Percentiles rank a stretch among this genome's conserved stretches.
Evolutionary conservation across 2,329 filamentous ascomycete species (phyloP).

Genomic region (Elsinoe australis): DNA sequence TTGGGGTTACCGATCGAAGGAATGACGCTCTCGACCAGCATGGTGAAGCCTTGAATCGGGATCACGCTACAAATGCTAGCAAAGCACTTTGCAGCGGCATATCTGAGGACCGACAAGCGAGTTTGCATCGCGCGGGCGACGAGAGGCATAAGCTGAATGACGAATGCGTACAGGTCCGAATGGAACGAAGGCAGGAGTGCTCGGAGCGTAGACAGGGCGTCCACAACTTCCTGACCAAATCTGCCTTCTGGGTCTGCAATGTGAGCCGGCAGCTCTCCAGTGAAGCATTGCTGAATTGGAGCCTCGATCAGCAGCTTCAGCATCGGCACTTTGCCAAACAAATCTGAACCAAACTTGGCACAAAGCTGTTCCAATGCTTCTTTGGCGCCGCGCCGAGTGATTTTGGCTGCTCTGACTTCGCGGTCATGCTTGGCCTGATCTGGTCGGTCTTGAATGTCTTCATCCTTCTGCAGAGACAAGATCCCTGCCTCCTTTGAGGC

Average conservation of each 20-base stretch:
- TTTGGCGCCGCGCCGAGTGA: slow-evolving; percentile 87
- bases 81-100: slow-evolving; percentile 94
- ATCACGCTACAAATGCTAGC: slow-evolving; percentile 97
- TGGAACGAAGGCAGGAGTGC: slow-evolving; percentile 90
- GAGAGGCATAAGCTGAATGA: slow-evolving; percentile 74
- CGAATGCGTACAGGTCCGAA: slow-evolving; percentile 64
- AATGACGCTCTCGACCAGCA: slow-evolving; percentile 84
- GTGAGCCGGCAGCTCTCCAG: slow-evolving; percentile 58
- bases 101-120: slow-evolving; percentile 82
- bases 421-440: slow-evolving; percentile 84
- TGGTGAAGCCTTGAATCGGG: slow-evolving; percentile 89
- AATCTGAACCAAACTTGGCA: slow-evolving; percentile 63
- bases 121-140: slow-evolving; percentile 84
- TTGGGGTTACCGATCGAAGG: slow-evolving; percentile 86
- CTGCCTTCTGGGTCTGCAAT: slow-evolving; percentile 65
- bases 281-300: slow-evolving; percentile 68
- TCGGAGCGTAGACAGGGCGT: slow-evolving; percentile 85
- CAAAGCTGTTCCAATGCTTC: slow-evolving; percentile 86
- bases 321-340: slow-evolving; percentile 80
- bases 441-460: slow-evolving; percentile 85
- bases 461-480: slow-evolving; percentile 90
- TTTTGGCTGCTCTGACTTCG: slow-evolving; percentile 80
- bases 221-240: slow-evolving; percentile 85
- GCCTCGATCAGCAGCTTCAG: slow-evolving; percentile 72
- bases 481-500: slow-evolving; percentile 70